Evolutionary conservation across 2,329 filamentous ascomycete species (phyloP), one percentile per base, ranked within the genome.

Genomic region (Gnomoniopsis smithogilvyi): DNA sequence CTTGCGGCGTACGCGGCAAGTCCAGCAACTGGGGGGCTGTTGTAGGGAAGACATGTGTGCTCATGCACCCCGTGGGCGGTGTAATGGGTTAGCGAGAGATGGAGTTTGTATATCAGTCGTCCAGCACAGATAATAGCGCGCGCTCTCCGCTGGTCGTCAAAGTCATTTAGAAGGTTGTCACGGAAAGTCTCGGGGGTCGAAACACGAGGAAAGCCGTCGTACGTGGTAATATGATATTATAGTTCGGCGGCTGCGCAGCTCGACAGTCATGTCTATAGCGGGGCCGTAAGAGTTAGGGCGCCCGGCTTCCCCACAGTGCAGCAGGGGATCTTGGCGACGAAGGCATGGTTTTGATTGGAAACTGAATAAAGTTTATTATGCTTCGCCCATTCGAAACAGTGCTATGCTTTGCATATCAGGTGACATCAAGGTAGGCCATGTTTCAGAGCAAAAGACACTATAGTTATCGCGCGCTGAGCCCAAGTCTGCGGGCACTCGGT

Each of bases 1-100:
- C 58, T 60, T 60, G 53, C 58, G 58, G 36, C 58, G 58, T 6
- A 60, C 53, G 75, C 72, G 70, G 56, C 74, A 77, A 2, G 71
- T 74, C 72, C 70, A 74, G 55, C 73, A 75, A 50, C 68, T 56
- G 3, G 58, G 58, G 7, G 58, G 58, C 43, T 56, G 53, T 26
- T 51, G 52, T 36, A 59, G 47, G 22, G 51, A 33, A 41, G 45
- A 47, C 45, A 47, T 47, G 19, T 47, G 45, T 24, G 3, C 2
- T 47, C 15, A 8, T 47, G 19, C n/a, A n/a, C n/a, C n/a, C n/a
- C n/a, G n/a, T n/a, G n/a, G n/a, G n/a, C n/a, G n/a, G n/a, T n/a
- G n/a, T n/a, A n/a, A n/a, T n/a, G n/a, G n/a, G n/a, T n/a, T n/a
- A n/a, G n/a, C n/a, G n/a, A n/a, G n/a, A n/a, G n/a, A n/a, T n/a